Percentiles rank a stretch among this genome's conserved stretches.
These are phyloP conservation scores for Colletotrichum tabaci DNA, from an alignment of 2,329 filamentous ascomycete genomes.

Conservation along the genomic window DNA sequence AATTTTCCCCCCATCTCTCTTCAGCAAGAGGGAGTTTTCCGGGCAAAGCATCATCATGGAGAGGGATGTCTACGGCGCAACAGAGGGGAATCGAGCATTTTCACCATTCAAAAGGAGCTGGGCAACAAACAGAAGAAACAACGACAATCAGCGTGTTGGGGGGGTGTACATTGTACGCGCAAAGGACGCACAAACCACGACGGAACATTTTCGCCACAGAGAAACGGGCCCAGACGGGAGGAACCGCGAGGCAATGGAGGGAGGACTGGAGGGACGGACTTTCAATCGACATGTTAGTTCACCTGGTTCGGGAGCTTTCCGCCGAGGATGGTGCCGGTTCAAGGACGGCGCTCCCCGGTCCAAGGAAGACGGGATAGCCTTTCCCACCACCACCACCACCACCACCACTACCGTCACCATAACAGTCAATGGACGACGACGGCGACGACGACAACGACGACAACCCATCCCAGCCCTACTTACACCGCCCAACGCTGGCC, in stretches of 20 bases:
- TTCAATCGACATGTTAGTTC: not conserved
- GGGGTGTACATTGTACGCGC: not conserved
- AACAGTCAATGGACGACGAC: too few species aligned
- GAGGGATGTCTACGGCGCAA: not conserved
- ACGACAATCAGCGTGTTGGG: not conserved
- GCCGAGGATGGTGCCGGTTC: constrained; percentile 4
- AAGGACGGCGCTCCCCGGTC: not conserved
- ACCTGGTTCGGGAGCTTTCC: constrained; percentile 25
- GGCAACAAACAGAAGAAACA: not conserved
- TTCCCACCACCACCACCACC: not conserved
- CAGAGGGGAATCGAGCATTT: constrained; percentile 1
- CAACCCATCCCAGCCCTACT: not conserved
- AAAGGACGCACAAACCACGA: not conserved
- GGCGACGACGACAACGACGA: too few species aligned
- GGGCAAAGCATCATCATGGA: not conserved
- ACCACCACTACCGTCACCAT: not conserved
- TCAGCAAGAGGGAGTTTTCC: not conserved
- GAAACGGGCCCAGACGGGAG: constrained; percentile 9
- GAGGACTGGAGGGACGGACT: constrained; percentile 15
- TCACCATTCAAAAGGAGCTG: not conserved
- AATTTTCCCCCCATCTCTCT: too few species aligned
- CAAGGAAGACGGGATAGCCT: not conserved
- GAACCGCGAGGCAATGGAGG: constrained; percentile 6
- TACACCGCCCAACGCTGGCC: not conserved
- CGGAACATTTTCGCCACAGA: not conserved